These are phyloP conservation scores for Hericium coralloides DNA, from an alignment of 768 basidiomycete species.

Conservation along the genomic window DNA sequence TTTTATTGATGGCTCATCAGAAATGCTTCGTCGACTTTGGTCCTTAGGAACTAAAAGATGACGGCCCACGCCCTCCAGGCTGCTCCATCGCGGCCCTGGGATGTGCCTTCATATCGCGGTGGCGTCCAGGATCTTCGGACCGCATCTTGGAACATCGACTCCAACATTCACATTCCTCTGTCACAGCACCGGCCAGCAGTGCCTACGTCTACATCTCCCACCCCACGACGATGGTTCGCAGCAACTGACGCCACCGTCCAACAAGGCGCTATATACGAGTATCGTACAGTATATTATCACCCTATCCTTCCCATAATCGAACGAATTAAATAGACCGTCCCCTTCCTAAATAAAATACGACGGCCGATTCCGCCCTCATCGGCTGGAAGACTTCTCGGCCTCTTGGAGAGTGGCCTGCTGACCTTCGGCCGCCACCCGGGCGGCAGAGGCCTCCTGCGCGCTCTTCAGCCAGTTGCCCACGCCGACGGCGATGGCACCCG, in stretches of 20 bases:
- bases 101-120: too few relatives aligned
- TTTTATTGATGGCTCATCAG: too few relatives aligned
- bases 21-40: too few relatives aligned
- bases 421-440: not conserved
- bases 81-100: too few relatives aligned
- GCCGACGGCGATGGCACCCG: slow-evolving; percentile 72
- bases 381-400: not conserved
- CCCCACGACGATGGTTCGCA: too few relatives aligned
- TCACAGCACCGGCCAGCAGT: too few relatives aligned
- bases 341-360: too few relatives aligned
- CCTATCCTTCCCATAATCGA: not conserved
- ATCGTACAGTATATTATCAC: not conserved
- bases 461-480: slow-evolving; percentile 51
- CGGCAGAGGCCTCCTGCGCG: slow-evolving; percentile 27
- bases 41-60: too few relatives aligned
- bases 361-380: not conserved
- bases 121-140: not conserved
- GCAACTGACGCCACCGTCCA: not conserved
- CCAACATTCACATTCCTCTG: too few relatives aligned
- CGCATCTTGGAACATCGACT: too few relatives aligned
- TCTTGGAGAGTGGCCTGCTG: not conserved
- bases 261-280: not conserved
- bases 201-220: not conserved
- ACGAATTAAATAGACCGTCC: not conserved
- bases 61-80: too few relatives aligned